A percentile compares a stretch with the other conserved stretches of the same genome.
Evolutionary conservation across 2,329 filamentous ascomycete species (phyloP).

Genomic region (Phaeophleospora eucalypticola): DNA sequence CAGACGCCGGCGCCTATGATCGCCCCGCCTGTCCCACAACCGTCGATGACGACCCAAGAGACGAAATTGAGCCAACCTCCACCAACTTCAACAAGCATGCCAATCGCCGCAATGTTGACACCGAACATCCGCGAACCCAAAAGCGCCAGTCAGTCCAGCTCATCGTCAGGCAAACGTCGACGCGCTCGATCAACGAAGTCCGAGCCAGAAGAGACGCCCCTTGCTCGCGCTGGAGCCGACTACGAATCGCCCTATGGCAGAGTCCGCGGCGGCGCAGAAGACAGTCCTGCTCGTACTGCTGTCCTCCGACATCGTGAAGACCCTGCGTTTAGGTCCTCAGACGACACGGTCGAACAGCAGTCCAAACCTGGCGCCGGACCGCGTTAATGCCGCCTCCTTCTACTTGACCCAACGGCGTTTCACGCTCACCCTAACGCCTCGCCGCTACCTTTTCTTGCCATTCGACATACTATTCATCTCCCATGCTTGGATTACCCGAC

Average conservation of each 20-base stretch:
- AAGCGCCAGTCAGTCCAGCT: constrained; percentile 27
- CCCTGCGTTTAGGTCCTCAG: neutral
- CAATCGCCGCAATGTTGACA: constrained; percentile 33
- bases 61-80: constrained; percentile 18
- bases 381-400: neutral
- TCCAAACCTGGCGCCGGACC: neutral
- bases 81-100: constrained; percentile 29
- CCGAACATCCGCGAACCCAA: constrained; percentile 25
- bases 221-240: constrained; percentile 8
- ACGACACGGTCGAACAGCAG: too few species aligned
- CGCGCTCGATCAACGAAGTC: constrained; percentile 25
- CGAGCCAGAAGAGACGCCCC: constrained; percentile 18
- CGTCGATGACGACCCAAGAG: constrained; percentile 2
- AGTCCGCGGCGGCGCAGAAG: constrained; percentile 14
- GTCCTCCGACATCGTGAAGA: constrained; percentile 28
- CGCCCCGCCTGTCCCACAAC: neutral
- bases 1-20: constrained; percentile 11
- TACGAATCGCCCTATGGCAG: constrained; percentile 29
- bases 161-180: constrained; percentile 31
- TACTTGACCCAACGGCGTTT: neutral
- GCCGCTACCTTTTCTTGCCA: neutral
- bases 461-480: neutral
- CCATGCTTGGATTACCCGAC: neutral
- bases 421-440: neutral
- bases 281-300: constrained; percentile 26